These are phyloP conservation scores for Microthlaspi erraticum DNA, from an alignment of 345 rosid species.

Conservation along the genomic window DNA sequence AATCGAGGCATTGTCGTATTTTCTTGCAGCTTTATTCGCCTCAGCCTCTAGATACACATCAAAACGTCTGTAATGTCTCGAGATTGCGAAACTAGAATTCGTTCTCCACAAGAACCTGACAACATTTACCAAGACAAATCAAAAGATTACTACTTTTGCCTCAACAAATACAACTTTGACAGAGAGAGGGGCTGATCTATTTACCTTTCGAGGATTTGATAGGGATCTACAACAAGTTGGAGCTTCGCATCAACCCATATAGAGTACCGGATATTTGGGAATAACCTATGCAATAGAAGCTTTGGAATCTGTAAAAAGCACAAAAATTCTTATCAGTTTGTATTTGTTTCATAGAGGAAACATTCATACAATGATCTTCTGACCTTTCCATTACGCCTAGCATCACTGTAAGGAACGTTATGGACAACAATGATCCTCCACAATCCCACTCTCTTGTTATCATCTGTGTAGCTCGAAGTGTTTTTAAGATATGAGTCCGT, in stretches of 20 bases:
- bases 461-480: slow-evolving; percentile 53
- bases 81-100: slow-evolving; percentile 78
- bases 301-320: slow-evolving; percentile 73
- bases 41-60: slow-evolving; percentile 89
- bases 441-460: slow-evolving; percentile 66
- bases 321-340: slow-evolving; percentile 18
- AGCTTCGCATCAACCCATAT: slow-evolving; percentile 96
- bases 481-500: slow-evolving; percentile 77
- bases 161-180: not conserved
- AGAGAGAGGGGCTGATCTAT: not conserved
- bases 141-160: not conserved
- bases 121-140: slow-evolving; percentile 19
- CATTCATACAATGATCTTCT: not conserved
- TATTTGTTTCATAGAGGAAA: not conserved
- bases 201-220: slow-evolving; percentile 87
- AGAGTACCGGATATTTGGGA: slow-evolving; percentile 77
- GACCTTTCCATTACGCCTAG: slow-evolving; percentile 92
- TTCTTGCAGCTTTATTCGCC: slow-evolving; percentile 89
- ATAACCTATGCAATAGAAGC: slow-evolving; percentile 82
- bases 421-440: slow-evolving; percentile 83
- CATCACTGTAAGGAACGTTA: slow-evolving; percentile 75
- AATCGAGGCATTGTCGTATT: slow-evolving; percentile 77
- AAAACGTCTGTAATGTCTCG: slow-evolving; percentile 83
- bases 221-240: slow-evolving; percentile 85
- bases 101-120: slow-evolving; percentile 81